These are phyloP conservation scores for Suillus subalutaceus DNA, from an alignment of 768 basidiomycete genomes.

Conservation along the genomic window DNA sequence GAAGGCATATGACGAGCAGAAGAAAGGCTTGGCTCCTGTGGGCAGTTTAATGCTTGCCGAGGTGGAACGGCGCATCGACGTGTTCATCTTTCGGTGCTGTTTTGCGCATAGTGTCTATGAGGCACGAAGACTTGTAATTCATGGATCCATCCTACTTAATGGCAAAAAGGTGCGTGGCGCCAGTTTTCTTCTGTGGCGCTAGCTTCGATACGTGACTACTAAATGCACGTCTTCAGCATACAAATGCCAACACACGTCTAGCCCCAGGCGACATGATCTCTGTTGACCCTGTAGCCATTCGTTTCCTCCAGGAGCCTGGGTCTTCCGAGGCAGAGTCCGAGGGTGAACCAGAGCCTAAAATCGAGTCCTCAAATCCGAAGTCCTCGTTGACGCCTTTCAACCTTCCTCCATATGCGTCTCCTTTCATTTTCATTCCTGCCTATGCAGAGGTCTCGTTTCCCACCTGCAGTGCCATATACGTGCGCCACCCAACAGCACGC, in stretches of 20 bases:
- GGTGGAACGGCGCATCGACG: slow-evolving; percentile 93
- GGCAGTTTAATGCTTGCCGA: slow-evolving; percentile 95
- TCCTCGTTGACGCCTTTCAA: slow-evolving; percentile 68
- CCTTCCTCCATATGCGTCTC: slow-evolving; percentile 85
- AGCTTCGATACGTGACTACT: background rate
- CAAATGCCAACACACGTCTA: slow-evolving; percentile 82
- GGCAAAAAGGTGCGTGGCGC: slow-evolving; percentile 73
- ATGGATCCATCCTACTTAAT: slow-evolving; percentile 87
- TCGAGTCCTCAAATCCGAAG: slow-evolving; percentile 8
- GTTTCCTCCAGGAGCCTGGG: slow-evolving; percentile 58
- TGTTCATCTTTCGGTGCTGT: slow-evolving; percentile 87
- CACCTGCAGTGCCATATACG: slow-evolving; percentile 90
- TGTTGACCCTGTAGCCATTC: slow-evolving; percentile 79
- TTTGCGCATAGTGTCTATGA: slow-evolving; percentile 89
- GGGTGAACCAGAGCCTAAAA: slow-evolving; percentile 7
- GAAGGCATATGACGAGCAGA: slow-evolving; percentile 53
- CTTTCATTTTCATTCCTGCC: slow-evolving; percentile 92
- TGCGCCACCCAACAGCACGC: slow-evolving; percentile 96
- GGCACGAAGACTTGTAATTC: slow-evolving; percentile 82
- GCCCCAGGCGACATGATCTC: slow-evolving; percentile 95
- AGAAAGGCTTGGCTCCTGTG: slow-evolving; percentile 80
- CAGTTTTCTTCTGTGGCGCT: background rate
- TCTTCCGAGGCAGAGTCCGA: slow-evolving; percentile 18
- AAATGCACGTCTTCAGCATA: slow-evolving; percentile 53
- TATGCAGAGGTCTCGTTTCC: slow-evolving; percentile 85